Conservation (phyloP, 140 eudicot genomes). For the Oenanthe javanica region DNA sequence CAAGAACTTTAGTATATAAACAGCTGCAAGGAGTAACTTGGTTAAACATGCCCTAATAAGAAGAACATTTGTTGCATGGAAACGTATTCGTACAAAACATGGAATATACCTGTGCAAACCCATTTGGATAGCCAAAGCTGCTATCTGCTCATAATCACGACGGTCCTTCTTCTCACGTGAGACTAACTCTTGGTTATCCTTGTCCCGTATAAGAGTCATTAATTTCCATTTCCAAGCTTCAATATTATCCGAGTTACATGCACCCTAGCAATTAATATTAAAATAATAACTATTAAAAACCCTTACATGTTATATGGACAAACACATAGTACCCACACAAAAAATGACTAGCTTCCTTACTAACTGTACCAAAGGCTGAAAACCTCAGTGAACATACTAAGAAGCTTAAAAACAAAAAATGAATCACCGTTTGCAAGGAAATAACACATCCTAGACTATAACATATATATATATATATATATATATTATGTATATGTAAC, state of each 20-base stretch:
- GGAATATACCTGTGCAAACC: slow-evolving; percentile 78
- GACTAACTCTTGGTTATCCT: slow-evolving; percentile 66
- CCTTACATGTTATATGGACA: not conserved
- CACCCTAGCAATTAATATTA: slow-evolving; percentile 34
- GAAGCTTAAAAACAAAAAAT: not conserved
- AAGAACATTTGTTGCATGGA: slow-evolving; percentile 4
- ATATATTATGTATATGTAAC: not conserved
- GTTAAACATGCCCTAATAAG: slow-evolving; percentile 14
- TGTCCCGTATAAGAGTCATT: slow-evolving; percentile 33
- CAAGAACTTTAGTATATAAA: slow-evolving; percentile 75
- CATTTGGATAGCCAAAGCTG: slow-evolving; percentile 72
- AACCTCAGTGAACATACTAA: not conserved
- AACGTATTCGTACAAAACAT: not conserved
- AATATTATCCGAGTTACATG: slow-evolving; percentile 39
- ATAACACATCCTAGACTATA: not conserved
- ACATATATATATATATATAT: no score
- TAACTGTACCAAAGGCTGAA: not conserved
- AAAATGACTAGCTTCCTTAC: not conserved
- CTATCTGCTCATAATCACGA: slow-evolving; percentile 76
- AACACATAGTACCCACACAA: not conserved
- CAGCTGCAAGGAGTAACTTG: slow-evolving; percentile 48
- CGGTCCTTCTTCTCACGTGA: slow-evolving; percentile 95
- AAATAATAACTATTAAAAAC: not conserved
- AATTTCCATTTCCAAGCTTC: slow-evolving; percentile 71
- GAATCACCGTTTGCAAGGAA: not conserved